These are phyloP conservation scores for Clathrospora elynae DNA, from an alignment of 2,329 filamentous ascomycete species.

Conservation along the genomic window DNA sequence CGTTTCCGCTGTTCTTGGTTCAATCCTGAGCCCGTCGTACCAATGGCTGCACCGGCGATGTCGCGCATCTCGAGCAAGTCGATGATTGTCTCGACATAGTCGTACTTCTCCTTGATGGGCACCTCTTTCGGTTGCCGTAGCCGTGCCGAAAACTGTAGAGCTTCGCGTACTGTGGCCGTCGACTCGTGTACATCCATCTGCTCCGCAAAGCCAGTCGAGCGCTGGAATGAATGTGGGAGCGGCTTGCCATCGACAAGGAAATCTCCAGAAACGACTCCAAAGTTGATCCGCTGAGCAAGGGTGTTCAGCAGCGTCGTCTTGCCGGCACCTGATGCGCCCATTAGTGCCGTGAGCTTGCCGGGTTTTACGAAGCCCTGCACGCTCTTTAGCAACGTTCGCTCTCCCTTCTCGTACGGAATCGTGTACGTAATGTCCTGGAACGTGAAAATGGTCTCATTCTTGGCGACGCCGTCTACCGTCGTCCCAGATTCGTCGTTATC, in stretches of 20 bases:
- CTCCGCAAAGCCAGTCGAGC: conserved; percentile 77
- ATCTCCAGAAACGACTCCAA: conserved; percentile 53
- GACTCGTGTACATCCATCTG: conserved; percentile 67
- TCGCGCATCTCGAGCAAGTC: conserved; percentile 67
- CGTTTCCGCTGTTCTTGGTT: conserved; percentile 71
- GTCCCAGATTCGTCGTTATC: conserved; percentile 32
- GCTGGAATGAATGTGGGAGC: conserved; percentile 72
- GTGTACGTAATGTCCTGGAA: conserved; percentile 87
- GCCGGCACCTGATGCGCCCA: conserved; percentile 64
- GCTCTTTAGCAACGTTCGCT: conserved; percentile 60
- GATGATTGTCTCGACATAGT: conserved; percentile 69
- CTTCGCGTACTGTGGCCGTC: conserved; percentile 67
- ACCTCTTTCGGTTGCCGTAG: conserved; percentile 65
- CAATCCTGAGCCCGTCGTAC: conserved; percentile 54
- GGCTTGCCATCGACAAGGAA: conserved; percentile 51
- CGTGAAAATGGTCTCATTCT: conserved; percentile 69
- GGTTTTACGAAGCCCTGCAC: conserved; percentile 87
- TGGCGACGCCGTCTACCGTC: conserved; percentile 58
- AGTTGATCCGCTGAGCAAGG: conserved; percentile 50
- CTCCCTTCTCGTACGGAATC: conserved; percentile 57
- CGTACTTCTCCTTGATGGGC: conserved; percentile 64
- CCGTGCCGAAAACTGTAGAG: conserved; percentile 66
- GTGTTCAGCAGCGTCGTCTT: conserved; percentile 47
- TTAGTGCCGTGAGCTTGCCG: conserved; percentile 84
- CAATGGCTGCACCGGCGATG: conserved; percentile 68